Percentiles rank a stretch among this genome's conserved stretches.
phyloP scores from a whole-genome alignment of 257 asterid genomes.

The Ilex asprella region DNA sequence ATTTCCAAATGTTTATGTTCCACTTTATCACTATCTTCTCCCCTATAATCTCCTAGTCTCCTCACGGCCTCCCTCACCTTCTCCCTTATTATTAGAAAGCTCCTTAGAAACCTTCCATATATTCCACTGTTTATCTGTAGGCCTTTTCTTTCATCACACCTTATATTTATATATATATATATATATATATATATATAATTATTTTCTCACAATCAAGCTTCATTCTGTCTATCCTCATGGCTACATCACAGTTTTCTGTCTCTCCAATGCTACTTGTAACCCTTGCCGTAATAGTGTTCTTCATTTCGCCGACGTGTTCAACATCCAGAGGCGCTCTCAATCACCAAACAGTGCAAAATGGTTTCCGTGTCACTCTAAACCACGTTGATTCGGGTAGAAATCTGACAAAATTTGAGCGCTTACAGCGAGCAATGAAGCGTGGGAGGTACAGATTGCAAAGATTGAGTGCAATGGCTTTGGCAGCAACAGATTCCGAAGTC shows the following conservation, averaged over 20 bases:
- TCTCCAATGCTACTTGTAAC: constrained; percentile 5
- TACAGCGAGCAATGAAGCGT: constrained; percentile 62
- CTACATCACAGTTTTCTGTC: constrained; percentile 9
- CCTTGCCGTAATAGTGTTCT: constrained; percentile 10
- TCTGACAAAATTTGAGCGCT: constrained; percentile 49
- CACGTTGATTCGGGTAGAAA: constrained; percentile 60
- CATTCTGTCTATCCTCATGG: constrained; percentile 10
- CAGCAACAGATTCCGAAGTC: constrained; percentile 26
- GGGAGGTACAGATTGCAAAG: constrained; percentile 44
- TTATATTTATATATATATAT: too few relatives aligned
- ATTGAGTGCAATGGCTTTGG: constrained; percentile 36
- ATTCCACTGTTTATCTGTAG: not conserved
- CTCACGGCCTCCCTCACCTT: not conserved
- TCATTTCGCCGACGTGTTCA: constrained; percentile 28
- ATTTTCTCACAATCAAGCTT: too few relatives aligned
- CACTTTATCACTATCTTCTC: constrained; percentile 1
- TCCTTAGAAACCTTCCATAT: too few relatives aligned
- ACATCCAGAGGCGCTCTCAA: constrained; percentile 32
- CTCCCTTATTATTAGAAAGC: too few relatives aligned
- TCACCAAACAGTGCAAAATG: constrained; percentile 17
- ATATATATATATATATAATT: not conserved
- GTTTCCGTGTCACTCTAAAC: constrained; percentile 43
- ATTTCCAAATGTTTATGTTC: constrained; percentile 1
- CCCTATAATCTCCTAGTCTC: not conserved
- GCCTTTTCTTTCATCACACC: not conserved